phyloP scores from a whole-genome alignment of 768 basidiomycete genomes.

The Termitomyces sp. region DNA sequence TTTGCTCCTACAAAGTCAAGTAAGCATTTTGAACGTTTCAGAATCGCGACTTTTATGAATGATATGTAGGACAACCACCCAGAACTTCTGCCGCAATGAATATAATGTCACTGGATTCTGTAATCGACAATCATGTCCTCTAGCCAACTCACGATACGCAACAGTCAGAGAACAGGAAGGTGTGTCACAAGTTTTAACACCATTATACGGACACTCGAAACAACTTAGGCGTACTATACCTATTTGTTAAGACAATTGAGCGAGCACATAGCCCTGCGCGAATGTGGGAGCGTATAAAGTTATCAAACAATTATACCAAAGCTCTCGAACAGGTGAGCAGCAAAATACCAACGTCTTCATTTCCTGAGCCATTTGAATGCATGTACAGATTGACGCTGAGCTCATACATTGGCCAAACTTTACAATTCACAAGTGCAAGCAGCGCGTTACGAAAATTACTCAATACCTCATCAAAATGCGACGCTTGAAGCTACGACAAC shows the following conservation, averaged over 20 bases:
- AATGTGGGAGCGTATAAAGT: slow-evolving; percentile 96
- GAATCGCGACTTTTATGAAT: slow-evolving; percentile 2
- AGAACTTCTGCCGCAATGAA: slow-evolving; percentile 98
- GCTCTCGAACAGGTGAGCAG: slow-evolving; percentile 84
- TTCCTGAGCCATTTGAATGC: background rate
- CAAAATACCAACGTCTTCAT: background rate
- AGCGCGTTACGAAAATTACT: slow-evolving; percentile 96
- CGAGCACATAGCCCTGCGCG: slow-evolving; percentile 92
- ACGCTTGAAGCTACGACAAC: slow-evolving; percentile 76
- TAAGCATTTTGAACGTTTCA: slow-evolving; percentile 32
- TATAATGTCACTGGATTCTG: slow-evolving; percentile 98
- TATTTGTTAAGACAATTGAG: slow-evolving; percentile 97
- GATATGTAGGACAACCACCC: slow-evolving; percentile 71
- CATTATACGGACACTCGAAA: background rate
- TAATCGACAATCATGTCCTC: slow-evolving; percentile 89
- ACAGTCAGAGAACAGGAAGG: slow-evolving; percentile 98
- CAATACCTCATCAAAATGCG: slow-evolving; percentile 99
- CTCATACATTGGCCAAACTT: slow-evolving; percentile 99
- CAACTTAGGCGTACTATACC: slow-evolving; percentile 68
- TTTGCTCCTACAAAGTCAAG: slow-evolving; percentile 99
- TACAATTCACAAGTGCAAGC: slow-evolving; percentile 98
- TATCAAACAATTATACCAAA: slow-evolving; percentile 92
- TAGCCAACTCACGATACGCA: slow-evolving; percentile 97
- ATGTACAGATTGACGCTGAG: slow-evolving; percentile 83
- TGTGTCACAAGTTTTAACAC: slow-evolving; percentile 20